Evolutionary conservation across 2,329 filamentous ascomycete species (phyloP), one percentile per base, ranked within the genome.

Genomic region (Harringtonia aguacate): DNA sequence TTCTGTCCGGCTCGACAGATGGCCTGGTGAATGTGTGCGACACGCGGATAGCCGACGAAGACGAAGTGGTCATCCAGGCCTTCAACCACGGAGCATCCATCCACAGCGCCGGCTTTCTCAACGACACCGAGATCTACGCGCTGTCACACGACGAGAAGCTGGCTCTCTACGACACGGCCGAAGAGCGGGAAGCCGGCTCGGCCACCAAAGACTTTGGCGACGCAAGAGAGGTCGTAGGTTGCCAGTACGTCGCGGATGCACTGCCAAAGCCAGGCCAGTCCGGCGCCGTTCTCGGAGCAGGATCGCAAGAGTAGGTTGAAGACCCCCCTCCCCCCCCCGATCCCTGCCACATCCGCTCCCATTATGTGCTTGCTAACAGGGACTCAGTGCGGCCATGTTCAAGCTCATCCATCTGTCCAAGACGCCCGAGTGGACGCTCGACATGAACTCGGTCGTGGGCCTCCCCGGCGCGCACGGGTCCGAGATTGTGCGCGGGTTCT

Each of bases 121-220:
- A 68, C 44, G 61, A 67, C 15, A 72, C 72, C 6, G 74, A 83
- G 55, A 73, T 88, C 28, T 86, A 79, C 50, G 83, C 82, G 4
- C 63, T 89, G 10, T 86, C 82, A 1, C 84, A 87, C 46, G 86
- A 90, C 57, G 86, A 92, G 65, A 79, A 77, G 46, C 75, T 88
- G 49, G 80, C 82, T 17, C 71, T 88, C 46, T 87, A 88, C 58
- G 75, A 81, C 48, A 65, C 84, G 44, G 75, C 78, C 39, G 81
- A 83, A 50, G 73, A 74, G 33, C 65, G 68, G n/a, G 72, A 75
- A 37, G 74, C 75, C 17, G 79, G 77, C 10, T 67, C 72, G 2
- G 72, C 76, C 2, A 66, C 66, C 1, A 58, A 60, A 20, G 65
- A 76, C 50, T 81, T 86, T 55, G 85, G 84, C 3, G 84, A 92